A percentile compares a stretch with the other conserved stretches of the same genome.
These are phyloP conservation scores for Talinum fruticosum DNA, from an alignment of 148 eudicot genomes.

Conservation along the genomic window DNA sequence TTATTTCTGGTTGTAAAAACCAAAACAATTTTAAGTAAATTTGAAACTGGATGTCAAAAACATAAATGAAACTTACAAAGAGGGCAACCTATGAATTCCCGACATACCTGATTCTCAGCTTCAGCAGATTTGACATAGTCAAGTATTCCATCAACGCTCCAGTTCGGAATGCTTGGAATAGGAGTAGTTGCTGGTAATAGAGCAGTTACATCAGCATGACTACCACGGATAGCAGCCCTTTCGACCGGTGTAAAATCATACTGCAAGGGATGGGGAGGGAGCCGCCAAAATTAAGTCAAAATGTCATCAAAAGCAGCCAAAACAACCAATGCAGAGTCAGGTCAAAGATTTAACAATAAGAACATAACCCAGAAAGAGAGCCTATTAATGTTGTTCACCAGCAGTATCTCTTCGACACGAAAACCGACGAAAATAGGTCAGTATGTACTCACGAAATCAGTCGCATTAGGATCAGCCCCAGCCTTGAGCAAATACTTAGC, in stretches of 20 bases:
- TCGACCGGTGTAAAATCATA: slow-evolving; percentile 16
- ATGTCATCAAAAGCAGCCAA: not conserved
- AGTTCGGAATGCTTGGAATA: slow-evolving; percentile 6
- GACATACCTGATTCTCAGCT: slow-evolving; percentile 6
- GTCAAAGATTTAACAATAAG: no score
- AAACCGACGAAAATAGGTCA: not conserved
- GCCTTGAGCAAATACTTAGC: slow-evolving; percentile 18
- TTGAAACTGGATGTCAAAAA: no score
- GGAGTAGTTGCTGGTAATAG: slow-evolving; percentile 10
- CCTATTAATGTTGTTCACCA: no score
- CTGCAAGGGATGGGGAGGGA: not conserved
- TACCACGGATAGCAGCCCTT: slow-evolving; percentile 14
- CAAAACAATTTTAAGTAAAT: no score
- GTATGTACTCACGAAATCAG: slow-evolving; percentile 13
- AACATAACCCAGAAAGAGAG: not conserved
- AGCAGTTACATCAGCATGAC: not conserved
- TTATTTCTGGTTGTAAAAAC: no score
- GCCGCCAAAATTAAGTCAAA: not conserved
- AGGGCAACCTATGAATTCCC: no score
- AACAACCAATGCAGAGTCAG: no score
- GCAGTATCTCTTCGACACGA: not conserved
- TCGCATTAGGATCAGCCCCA: slow-evolving; percentile 20
- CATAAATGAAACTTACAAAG: not conserved
- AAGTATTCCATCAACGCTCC: slow-evolving; percentile 19
- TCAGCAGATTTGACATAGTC: slow-evolving; percentile 15